Conservation (phyloP, 306 rosid genomes). For the Inga oerstediana region DNA sequence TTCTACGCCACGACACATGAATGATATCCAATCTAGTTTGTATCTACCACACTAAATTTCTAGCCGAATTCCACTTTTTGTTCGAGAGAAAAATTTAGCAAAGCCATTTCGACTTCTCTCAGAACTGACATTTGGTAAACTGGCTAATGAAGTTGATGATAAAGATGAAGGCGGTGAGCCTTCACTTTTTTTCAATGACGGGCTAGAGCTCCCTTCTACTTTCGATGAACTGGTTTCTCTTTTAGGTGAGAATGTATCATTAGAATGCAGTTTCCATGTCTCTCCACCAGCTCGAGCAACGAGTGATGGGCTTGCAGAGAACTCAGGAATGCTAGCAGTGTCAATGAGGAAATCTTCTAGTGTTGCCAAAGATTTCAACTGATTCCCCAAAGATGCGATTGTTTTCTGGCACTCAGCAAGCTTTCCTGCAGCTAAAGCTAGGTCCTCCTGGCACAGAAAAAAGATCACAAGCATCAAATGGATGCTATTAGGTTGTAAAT, state of each 20-base stretch:
- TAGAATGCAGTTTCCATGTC: slow-evolving; percentile 47
- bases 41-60: slow-evolving; percentile 49
- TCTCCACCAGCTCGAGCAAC: slow-evolving; percentile 42
- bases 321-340: slow-evolving; percentile 50
- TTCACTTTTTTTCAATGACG: slow-evolving; percentile 40
- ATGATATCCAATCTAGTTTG: slow-evolving; percentile 11
- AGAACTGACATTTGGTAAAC: slow-evolving; percentile 49
- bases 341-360: slow-evolving; percentile 82
- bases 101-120: slow-evolving; percentile 78
- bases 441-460: slow-evolving; percentile 64
- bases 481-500: not conserved
- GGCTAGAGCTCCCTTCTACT: slow-evolving; percentile 37
- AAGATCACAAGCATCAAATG: slow-evolving; percentile 15
- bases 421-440: slow-evolving; percentile 82
- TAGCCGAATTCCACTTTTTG: slow-evolving; percentile 68
- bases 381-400: slow-evolving; percentile 81
- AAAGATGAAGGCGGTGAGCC: slow-evolving; percentile 49
- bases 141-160: slow-evolving; percentile 43
- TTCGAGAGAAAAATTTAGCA: slow-evolving; percentile 72
- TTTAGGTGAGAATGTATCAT: slow-evolving; percentile 57
- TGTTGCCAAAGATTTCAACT: slow-evolving; percentile 70
- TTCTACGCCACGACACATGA: slow-evolving; percentile 18
- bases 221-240: slow-evolving; percentile 46
- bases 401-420: slow-evolving; percentile 93
- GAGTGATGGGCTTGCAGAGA: slow-evolving; percentile 47